Percentiles rank a stretch among this genome's conserved stretches.
Evolutionary conservation across 2,329 filamentous ascomycete genomes (phyloP).

Genomic region (Aureobasidium sp.): DNA sequence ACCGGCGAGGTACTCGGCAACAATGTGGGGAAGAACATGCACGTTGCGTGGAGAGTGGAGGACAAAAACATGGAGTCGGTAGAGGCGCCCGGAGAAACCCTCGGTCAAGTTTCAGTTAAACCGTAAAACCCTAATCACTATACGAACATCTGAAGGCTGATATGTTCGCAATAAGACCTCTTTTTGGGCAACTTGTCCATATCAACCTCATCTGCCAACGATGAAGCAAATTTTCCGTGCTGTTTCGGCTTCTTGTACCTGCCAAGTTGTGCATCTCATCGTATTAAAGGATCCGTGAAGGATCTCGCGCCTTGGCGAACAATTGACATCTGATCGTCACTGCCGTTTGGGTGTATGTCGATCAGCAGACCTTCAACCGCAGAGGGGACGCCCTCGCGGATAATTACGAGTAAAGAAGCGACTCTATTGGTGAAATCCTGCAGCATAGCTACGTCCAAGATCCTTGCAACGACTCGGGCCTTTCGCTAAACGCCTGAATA

Average conservation of each 20-base stretch:
- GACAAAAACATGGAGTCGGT: slow-evolving; percentile 10
- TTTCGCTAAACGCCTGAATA: slow-evolving; percentile 12
- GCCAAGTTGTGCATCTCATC: slow-evolving; percentile 10
- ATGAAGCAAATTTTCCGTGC: not conserved
- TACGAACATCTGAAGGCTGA: not conserved
- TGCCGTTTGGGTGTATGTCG: not conserved
- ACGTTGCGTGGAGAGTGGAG: slow-evolving; percentile 5
- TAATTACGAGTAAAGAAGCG: slow-evolving; percentile 4
- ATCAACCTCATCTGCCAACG: slow-evolving; percentile 3
- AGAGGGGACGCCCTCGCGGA: not conserved
- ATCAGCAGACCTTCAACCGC: slow-evolving; percentile 10
- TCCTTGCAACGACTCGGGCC: not conserved
- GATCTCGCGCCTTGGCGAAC: slow-evolving; percentile 1
- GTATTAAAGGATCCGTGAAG: not conserved
- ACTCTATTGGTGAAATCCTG: not conserved
- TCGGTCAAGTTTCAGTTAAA: not conserved
- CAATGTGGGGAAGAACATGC: not conserved
- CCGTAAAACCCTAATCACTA: not conserved
- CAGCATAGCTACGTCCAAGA: not conserved
- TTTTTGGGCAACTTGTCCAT: not conserved
- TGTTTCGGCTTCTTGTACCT: slow-evolving; percentile 3
- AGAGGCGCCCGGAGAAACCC: not conserved
- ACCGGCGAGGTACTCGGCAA: not conserved
- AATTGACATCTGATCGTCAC: not conserved
- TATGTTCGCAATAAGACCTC: not conserved